Evolutionary conservation across 305 asterid species (phyloP), one percentile per base, ranked within the genome.

Genomic region (Rubia peregrina): DNA sequence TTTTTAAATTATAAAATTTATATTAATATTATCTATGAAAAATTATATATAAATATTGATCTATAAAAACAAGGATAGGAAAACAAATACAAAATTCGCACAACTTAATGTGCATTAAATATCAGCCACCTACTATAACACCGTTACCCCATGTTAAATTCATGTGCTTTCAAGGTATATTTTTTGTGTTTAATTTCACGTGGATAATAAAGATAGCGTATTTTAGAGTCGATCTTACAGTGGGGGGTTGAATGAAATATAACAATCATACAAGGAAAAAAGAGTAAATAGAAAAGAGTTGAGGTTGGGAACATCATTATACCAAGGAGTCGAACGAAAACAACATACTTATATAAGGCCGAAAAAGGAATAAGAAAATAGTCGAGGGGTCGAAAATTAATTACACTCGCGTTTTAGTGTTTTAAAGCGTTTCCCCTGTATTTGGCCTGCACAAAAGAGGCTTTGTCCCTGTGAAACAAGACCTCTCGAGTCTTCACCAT

Each of bases 361-460:
- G 46, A 51, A 13, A 1, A 4, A 5, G 4, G 0, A 60, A 60
- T 48, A 68, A 3, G 19, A 0, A 3, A 38, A 33, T 0, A 51
- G 12, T 6, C 21, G 0, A 63, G 9, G 38, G 0, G 0, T 9
- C 2, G 10, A 62, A 63, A 26, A 55, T 71, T 69, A 69, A 74
- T 69, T 33, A 33, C 36, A 62, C 73, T 68, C 65, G 59, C 21
- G 43, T 63, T 61, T 46, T 59, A 59, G 21, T 33, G 69, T 4
- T 51, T 10, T 36, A 41, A 64, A 38, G 2, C 7, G 33, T 46
- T 61, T 43, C 71, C 68, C 30, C 68, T 64, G 68, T 51, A 21
- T 64, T 49, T 53, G 53, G 53, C 61, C 79, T 70, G 75, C 79
- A 48, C 75, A 51, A 51, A 51, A 30, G 62, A 38, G 13, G 48